These are phyloP conservation scores for Fusarium duplospermum DNA, from an alignment of 2,329 filamentous ascomycete species.

Conservation along the genomic window DNA sequence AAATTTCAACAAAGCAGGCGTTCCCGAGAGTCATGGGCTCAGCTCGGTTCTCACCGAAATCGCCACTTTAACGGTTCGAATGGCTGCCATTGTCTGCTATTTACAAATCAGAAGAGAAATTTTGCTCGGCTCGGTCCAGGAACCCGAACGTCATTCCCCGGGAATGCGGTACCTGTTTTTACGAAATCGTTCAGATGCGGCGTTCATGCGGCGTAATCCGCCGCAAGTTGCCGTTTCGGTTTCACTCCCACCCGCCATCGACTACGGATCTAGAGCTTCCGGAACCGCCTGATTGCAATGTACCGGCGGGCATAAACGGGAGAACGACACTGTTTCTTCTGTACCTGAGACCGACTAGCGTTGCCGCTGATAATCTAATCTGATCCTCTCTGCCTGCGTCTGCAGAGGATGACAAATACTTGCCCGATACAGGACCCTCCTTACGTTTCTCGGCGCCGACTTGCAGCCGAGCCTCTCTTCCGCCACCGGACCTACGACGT, in stretches of 20 bases:
- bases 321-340: not conserved
- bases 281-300: conserved; percentile 7
- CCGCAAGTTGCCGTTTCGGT: conserved; percentile 5
- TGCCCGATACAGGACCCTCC: conserved; percentile 7
- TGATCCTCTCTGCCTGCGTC: conserved; percentile 24
- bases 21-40: not conserved
- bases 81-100: not conserved
- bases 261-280: conserved; percentile 9
- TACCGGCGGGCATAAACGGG: not conserved
- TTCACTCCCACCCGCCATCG: not conserved
- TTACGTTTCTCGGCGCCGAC: conserved; percentile 32
- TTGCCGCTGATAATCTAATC: conserved; percentile 35
- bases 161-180: not conserved
- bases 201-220: not conserved
- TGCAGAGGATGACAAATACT: conserved; percentile 37
- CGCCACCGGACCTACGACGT: not conserved
- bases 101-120: not conserved
- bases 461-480: conserved; percentile 32
- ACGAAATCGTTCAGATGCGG: not conserved
- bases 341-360: not conserved
- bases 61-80: not conserved
- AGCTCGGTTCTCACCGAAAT: not conserved
- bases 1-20: not conserved
- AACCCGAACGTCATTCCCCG: not conserved
- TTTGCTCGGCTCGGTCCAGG: not conserved